phyloP scores from a whole-genome alignment of 306 rosid genomes.

The Nissolia schottii region DNA sequence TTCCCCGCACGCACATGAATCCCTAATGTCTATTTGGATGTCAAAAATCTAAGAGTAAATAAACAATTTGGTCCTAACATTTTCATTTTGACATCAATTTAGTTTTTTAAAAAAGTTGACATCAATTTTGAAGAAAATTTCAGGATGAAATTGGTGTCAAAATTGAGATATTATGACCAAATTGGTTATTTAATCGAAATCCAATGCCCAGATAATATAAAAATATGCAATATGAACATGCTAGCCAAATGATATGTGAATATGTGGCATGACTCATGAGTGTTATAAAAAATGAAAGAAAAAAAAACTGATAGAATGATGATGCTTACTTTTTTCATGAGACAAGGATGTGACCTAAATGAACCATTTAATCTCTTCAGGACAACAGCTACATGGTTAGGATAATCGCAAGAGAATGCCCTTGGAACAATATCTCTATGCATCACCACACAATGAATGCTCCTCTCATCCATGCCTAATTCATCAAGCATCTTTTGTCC shows the following conservation, averaged over 20 bases:
- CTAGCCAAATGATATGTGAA: neutral
- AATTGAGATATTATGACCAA: too few relatives aligned
- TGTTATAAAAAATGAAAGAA: too few relatives aligned
- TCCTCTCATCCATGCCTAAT: constrained; percentile 65
- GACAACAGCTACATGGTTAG: constrained; percentile 61
- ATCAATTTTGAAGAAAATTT: too few relatives aligned
- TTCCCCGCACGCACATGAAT: too few relatives aligned
- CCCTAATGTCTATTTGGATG: too few relatives aligned
- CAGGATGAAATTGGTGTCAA: too few relatives aligned
- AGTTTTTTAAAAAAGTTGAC: too few relatives aligned
- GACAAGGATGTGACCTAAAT: constrained; percentile 78
- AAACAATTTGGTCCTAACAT: too few relatives aligned
- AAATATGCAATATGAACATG: neutral
- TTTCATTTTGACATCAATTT: too few relatives aligned
- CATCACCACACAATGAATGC: constrained; percentile 69
- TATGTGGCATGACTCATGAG: neutral
- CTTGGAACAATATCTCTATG: constrained; percentile 96
- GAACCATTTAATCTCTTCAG: constrained; percentile 69
- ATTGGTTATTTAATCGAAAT: too few relatives aligned
- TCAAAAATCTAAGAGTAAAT: too few relatives aligned
- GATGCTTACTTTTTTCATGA: constrained; percentile 56
- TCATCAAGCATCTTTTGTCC: constrained; percentile 59
- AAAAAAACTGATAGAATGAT: neutral
- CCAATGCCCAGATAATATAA: too few relatives aligned
- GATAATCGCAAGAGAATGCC: constrained; percentile 92